Evolutionary conservation across 2,329 filamentous ascomycete species (phyloP), one percentile per base, ranked within the genome.

Genomic region (Cladosporium sp.): DNA sequence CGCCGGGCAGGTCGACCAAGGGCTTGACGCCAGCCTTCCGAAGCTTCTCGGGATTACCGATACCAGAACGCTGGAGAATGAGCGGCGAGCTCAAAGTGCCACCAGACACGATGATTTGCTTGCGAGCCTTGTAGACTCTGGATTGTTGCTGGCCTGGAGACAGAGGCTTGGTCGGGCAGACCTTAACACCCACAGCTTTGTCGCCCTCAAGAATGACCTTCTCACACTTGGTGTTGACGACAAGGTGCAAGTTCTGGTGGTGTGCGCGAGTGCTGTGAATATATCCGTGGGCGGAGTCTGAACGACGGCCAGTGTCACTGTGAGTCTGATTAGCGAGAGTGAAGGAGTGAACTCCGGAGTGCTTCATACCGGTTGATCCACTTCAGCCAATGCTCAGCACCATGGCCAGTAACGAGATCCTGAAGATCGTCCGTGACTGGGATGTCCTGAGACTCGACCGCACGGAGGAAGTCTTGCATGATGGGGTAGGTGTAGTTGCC

Each of bases 391-490:
- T 93, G 76, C 73, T 80, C 67, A 35, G 73, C 67, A 23, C 77
- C 62, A 21, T 65, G 62, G 55, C 78, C 76, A 65, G 77, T 78
- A 21, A 67, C 62, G 29, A 65, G 28, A 46, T 65, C 58, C 37
- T 65, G 64, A 14, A 62, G 57, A 57, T 65, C 64, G 26, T 61
- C 64, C 90, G 91, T 91, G 14, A 86, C 82, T 0, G 88, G 91
- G 66, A 93, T 92, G 23, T 87, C 90, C 74, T 92, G 90, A 0
- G 88, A 89, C 72, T 92, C 89, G 3, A 86, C 82, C 18, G 89
- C 89, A 23, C 61, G 61, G 18, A 63, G 61, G 57, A 62, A 61
- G 28, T 61, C 64, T 28, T 56, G 50, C 50, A 59, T 56, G 64
- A 58, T 59, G 5, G 56, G 55, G 67, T 85, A 79, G 0, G 72